Evolutionary conservation across 306 rosid species (phyloP).

Genomic region (Biancaea sappan): DNA sequence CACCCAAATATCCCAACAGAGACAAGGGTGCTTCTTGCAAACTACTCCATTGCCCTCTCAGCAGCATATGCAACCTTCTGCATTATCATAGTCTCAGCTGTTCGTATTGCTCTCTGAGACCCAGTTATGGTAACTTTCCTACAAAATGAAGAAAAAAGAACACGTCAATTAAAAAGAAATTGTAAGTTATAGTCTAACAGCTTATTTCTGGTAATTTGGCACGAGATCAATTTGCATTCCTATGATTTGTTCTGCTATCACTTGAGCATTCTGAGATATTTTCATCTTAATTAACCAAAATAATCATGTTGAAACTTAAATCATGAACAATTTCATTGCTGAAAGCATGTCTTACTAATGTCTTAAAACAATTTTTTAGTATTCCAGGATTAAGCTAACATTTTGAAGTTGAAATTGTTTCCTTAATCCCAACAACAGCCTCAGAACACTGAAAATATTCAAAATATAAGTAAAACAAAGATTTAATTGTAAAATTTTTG

Average conservation of each 20-base stretch:
- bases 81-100: slow-evolving; percentile 89
- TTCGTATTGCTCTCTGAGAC: slow-evolving; percentile 81
- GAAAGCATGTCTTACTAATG: not conserved
- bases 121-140: slow-evolving; percentile 98
- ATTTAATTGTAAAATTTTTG: no score
- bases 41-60: slow-evolving; percentile 69
- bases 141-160: slow-evolving; percentile 30
- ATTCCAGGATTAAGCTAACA: no score
- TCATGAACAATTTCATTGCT: not conserved
- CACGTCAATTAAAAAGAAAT: no score
- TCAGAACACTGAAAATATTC: no score
- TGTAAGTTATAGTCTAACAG: not conserved
- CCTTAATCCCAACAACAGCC: no score
- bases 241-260: not conserved
- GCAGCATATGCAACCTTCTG: slow-evolving; percentile 93
- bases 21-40: slow-evolving; percentile 29
- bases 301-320: no score
- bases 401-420: no score
- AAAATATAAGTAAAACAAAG: no score
- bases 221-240: not conserved
- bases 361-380: no score
- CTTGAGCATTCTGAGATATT: no score
- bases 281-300: no score
- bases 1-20: slow-evolving; percentile 30
- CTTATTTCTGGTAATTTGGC: not conserved